These are phyloP conservation scores for Backusella luteola DNA, from an alignment of 192 early-diverging fungal species.

Conservation along the genomic window DNA sequence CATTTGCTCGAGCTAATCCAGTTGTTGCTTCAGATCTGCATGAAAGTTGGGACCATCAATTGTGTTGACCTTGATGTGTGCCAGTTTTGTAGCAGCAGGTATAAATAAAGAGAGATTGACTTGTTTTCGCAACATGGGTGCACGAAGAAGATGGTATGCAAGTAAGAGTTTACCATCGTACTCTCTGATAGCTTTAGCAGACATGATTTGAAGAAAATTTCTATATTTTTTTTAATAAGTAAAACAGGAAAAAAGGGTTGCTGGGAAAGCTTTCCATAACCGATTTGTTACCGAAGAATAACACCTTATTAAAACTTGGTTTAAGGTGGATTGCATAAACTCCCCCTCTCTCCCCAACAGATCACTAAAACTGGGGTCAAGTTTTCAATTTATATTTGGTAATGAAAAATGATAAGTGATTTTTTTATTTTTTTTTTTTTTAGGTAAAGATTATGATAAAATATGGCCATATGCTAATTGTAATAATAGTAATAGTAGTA, in stretches of 20 bases:
- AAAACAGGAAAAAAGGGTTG: too few species aligned
- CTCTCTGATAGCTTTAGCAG: slow-evolving; percentile 46
- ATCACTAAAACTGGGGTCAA: background rate
- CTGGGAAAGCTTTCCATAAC: background rate
- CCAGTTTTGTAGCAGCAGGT: slow-evolving; percentile 72
- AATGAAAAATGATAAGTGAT: background rate
- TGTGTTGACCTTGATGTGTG: slow-evolving; percentile 73
- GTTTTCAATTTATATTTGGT: background rate
- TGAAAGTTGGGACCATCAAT: slow-evolving; percentile 59
- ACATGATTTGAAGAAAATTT: slow-evolving; percentile 10
- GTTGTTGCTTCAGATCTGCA: slow-evolving; percentile 52
- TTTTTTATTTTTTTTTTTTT: background rate
- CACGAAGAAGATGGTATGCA: slow-evolving; percentile 79
- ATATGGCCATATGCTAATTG: slow-evolving; percentile 1
- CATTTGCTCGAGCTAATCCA: slow-evolving; percentile 62
- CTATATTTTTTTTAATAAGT: background rate
- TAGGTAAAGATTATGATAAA: background rate
- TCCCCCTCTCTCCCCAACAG: background rate
- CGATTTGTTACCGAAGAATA: background rate
- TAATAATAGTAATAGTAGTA: background rate
- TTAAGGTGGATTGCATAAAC: background rate
- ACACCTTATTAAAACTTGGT: background rate
- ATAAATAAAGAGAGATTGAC: slow-evolving; percentile 59
- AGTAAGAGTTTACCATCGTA: slow-evolving; percentile 98
- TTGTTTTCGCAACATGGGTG: slow-evolving; percentile 53